Evolutionary conservation across 2,329 filamentous ascomycete species (phyloP), one percentile per base, ranked within the genome.

Genomic region (Fusarium devonianum): DNA sequence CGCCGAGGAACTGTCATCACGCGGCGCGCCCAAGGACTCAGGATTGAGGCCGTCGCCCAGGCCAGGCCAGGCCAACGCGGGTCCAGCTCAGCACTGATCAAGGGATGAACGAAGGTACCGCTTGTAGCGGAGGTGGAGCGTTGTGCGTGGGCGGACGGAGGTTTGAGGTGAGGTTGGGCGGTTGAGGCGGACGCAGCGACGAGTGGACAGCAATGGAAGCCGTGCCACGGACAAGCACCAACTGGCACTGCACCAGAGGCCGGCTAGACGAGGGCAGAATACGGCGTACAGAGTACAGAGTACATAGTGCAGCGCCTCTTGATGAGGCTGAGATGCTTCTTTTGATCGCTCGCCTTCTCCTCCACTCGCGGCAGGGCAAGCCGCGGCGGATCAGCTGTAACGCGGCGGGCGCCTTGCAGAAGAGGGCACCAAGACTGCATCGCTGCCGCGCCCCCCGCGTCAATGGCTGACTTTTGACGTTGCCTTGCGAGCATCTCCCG

Each of bases 101-200:
- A 53, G 38, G 53, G 32, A 43, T 49, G 53, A 53, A 36, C 41
- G 44, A 46, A 60, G 37, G 39, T 40, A 51, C 51, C 43, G 62
- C 58, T 36, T 57, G 44, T 56, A 52, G 49, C 48, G 47, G 59
- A 60, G 57, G 60, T 54, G 53, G 53, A 64, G 59, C 33, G 50
- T 59, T 50, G 39, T 60, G 53, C 53, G 63, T 53, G 42, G 49
- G 45, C 43, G 56, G 56, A 63, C 59, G 62, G 59, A 34, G 60
- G 57, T 63, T 65, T 65, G 62, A 64, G 60, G 63, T 64, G n/a
- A n/a, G n/a, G n/a, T n/a, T n/a, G 47, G 58, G 54, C 49, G 54
- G 64, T 62, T 65, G 53, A 58, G 63, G 63, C 63, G 63, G 62
- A 62, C 62, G 60, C 54, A 63, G 36, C 49, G 50, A 63, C 34